A percentile compares a stretch with the other conserved stretches of the same genome.
Evolutionary conservation across 1,284 basidiomycete species (phyloP).

Genomic region (Moesziomyces sp.): DNA sequence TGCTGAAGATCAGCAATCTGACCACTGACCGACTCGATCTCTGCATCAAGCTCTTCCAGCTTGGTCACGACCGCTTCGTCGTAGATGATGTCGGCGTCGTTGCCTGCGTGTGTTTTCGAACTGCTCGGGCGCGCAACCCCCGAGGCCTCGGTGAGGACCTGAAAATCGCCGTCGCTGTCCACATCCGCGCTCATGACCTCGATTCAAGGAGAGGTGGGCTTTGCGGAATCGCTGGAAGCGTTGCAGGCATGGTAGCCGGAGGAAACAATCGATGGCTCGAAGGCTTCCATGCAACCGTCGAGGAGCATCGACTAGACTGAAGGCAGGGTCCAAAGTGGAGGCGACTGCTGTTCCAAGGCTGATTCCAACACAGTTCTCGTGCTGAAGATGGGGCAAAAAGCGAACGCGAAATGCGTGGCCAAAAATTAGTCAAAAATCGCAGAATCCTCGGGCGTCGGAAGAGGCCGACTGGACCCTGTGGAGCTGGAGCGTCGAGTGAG

Average conservation of each 20-base stretch:
- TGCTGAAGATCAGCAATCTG: conserved; percentile 42
- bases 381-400: not conserved
- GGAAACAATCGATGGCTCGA: no score
- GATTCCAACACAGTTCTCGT: no score
- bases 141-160: conserved; percentile 7
- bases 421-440: not conserved
- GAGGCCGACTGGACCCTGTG: not conserved
- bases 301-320: no score
- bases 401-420: not conserved
- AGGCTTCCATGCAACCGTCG: no score
- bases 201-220: no score
- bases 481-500: not conserved
- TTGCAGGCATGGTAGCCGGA: no score
- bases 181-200: conserved; percentile 12
- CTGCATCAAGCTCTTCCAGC: conserved; percentile 38
- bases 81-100: conserved; percentile 27
- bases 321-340: not conserved
- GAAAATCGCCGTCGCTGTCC: conserved; percentile 20
- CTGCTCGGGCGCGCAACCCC: not conserved
- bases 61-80: conserved; percentile 26
- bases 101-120: not conserved
- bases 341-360: no score
- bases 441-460: not conserved
- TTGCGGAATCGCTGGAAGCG: no score
- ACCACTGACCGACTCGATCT: conserved; percentile 32